These are phyloP conservation scores for Dalechampia spathulata DNA, from an alignment of 441 rosid species.

Conservation along the genomic window DNA sequence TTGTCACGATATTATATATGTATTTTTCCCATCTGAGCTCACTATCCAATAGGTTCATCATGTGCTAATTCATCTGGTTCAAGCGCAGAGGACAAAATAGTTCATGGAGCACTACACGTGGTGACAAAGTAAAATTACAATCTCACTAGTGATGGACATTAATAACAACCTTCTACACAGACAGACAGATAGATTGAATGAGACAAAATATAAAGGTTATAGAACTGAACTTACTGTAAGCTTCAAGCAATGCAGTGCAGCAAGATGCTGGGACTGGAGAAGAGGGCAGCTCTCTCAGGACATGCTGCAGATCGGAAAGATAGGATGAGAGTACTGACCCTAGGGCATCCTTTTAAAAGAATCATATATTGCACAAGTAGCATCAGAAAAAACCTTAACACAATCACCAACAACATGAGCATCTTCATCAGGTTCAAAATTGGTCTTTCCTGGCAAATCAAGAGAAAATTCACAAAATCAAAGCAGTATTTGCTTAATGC, in stretches of 20 bases:
- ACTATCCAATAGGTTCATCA: too few species aligned
- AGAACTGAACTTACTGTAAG: slow-evolving; percentile 61
- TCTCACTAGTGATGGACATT: too few species aligned
- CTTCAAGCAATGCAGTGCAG: slow-evolving; percentile 95
- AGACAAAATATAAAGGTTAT: background rate
- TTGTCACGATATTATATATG: too few species aligned
- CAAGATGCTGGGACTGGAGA: slow-evolving; percentile 97
- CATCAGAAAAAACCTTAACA: slow-evolving; percentile 61
- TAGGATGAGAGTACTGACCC: slow-evolving; percentile 20
- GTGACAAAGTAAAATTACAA: too few species aligned
- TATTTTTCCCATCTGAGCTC: too few species aligned
- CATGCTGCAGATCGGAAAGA: slow-evolving; percentile 59
- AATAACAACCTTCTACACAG: too few species aligned
- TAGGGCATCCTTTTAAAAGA: slow-evolving; percentile 16
- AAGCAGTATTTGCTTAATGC: too few species aligned
- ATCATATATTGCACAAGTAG: slow-evolving; percentile 12
- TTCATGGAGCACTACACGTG: too few species aligned
- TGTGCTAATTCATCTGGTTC: too few species aligned
- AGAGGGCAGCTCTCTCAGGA: slow-evolving; percentile 93
- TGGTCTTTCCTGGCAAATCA: slow-evolving; percentile 57
- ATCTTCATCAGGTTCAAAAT: slow-evolving; percentile 84
- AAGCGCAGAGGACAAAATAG: too few species aligned
- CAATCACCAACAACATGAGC: slow-evolving; percentile 98
- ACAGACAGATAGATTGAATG: background rate
- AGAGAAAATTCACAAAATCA: slow-evolving; percentile 11